Conservation (phyloP, 306 rosid genomes). For the Sechiopsis laciniata region DNA sequence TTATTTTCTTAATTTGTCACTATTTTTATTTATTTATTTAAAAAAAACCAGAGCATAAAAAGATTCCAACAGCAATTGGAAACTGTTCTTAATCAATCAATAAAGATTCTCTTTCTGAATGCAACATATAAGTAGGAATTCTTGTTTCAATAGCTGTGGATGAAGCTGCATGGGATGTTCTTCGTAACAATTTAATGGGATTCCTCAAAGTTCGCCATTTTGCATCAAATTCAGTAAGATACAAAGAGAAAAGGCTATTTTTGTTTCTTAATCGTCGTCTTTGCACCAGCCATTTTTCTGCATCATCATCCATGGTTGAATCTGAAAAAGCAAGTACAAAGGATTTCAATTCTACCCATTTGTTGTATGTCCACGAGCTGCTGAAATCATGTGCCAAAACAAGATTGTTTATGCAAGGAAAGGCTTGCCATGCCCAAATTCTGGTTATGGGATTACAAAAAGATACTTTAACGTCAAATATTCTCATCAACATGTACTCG, state of each 20-base stretch:
- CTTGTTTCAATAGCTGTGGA: neutral
- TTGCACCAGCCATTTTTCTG: slow-evolving; percentile 31
- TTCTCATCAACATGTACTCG: slow-evolving; percentile 66
- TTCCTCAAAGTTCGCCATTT: slow-evolving; percentile 18
- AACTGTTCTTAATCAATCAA: neutral
- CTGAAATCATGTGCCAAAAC: slow-evolving; percentile 53
- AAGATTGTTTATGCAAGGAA: slow-evolving; percentile 42
- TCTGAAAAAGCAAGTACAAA: slow-evolving; percentile 23
- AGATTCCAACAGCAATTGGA: slow-evolving; percentile 4
- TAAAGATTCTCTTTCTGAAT: neutral
- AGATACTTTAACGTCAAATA: slow-evolving; percentile 55
- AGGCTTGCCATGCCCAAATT: slow-evolving; percentile 57
- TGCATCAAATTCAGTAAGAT: slow-evolving; percentile 36
- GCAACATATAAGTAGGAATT: neutral
- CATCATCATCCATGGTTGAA: slow-evolving; percentile 28
- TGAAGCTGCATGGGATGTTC: neutral
- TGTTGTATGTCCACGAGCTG: slow-evolving; percentile 41
- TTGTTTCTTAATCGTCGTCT: slow-evolving; percentile 17
- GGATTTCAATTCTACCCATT: slow-evolving; percentile 24
- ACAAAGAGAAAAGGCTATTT: slow-evolving; percentile 19
- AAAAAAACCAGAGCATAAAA: neutral
- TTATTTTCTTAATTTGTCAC: no score
- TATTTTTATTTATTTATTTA: no score
- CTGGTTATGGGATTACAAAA: slow-evolving; percentile 45
- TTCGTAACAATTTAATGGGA: slow-evolving; percentile 1